Conservation (phyloP, 2,329 filamentous ascomycete species). For the Metarhizium rileyi region DNA sequence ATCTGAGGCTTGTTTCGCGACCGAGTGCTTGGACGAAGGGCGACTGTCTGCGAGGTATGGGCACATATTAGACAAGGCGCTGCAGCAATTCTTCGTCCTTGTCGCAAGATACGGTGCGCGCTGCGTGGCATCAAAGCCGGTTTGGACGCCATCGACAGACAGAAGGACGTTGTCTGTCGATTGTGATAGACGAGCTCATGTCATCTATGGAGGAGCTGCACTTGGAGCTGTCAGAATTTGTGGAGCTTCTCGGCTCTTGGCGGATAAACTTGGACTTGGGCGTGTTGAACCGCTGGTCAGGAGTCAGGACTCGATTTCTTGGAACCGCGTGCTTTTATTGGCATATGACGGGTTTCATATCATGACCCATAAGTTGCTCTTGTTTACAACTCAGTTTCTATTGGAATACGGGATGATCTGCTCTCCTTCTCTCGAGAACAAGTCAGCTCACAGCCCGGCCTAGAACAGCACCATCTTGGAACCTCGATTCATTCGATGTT, state of each 20-base stretch:
- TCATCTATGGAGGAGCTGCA: neutral
- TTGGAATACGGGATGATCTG: too few relatives aligned
- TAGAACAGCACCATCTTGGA: too few relatives aligned
- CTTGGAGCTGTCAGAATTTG: neutral
- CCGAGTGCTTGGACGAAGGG: constrained; percentile 12
- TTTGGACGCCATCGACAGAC: constrained; percentile 21
- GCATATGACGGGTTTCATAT: too few relatives aligned
- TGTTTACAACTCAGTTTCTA: too few relatives aligned
- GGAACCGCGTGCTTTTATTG: too few relatives aligned
- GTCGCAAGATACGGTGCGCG: constrained; percentile 16
- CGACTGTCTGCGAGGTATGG: constrained; percentile 11
- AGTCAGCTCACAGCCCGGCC: too few relatives aligned
- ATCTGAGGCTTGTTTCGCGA: constrained; percentile 11
- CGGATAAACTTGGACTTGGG: neutral
- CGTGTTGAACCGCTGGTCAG: too few relatives aligned
- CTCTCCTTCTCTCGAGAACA: too few relatives aligned
- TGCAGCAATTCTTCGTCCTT: constrained; percentile 6
- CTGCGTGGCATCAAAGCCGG: constrained; percentile 18
- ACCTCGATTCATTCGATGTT: too few relatives aligned
- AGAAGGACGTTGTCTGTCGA: constrained; percentile 1
- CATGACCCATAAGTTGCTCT: too few relatives aligned
- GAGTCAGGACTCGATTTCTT: too few relatives aligned
- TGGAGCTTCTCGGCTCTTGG: neutral
- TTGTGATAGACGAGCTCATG: neutral
- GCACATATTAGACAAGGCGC: constrained; percentile 25